Conservation (phyloP, 2,329 filamentous ascomycete species). For the Pyrenophora seminiperda region DNA sequence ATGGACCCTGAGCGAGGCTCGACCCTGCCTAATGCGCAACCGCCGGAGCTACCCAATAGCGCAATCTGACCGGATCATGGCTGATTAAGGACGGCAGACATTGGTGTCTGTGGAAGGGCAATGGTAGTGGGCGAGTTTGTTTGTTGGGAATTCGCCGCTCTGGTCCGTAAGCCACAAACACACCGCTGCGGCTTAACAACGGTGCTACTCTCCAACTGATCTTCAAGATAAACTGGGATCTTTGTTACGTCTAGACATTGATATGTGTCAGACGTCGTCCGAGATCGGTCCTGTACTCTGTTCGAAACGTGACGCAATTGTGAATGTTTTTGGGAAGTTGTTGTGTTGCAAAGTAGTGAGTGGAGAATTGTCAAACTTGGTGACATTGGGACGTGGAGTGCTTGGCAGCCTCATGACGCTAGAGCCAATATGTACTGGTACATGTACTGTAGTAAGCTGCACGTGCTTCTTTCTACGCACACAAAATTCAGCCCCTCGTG, state of each 20-base stretch:
- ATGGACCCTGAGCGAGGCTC: background rate
- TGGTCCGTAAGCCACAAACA: constrained; percentile 9
- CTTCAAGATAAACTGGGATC: background rate
- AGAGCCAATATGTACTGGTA: background rate
- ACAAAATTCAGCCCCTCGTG: constrained; percentile 15
- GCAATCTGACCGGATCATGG: constrained; percentile 3
- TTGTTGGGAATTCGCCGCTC: constrained; percentile 23
- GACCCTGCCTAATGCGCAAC: constrained; percentile 8
- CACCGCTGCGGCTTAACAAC: constrained; percentile 17
- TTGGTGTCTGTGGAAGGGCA: constrained; percentile 8
- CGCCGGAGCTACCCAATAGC: constrained; percentile 1
- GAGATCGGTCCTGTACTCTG: background rate
- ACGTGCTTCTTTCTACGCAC: background rate
- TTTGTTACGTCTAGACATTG: background rate
- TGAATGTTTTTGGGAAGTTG: too few relatives aligned
- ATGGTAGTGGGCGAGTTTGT: constrained; percentile 1
- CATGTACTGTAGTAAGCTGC: too few relatives aligned
- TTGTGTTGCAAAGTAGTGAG: background rate
- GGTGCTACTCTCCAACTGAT: constrained; percentile 10
- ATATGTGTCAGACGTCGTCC: constrained; percentile 5
- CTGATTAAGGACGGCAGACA: background rate
- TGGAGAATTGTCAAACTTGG: constrained; percentile 3
- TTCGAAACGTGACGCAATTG: background rate
- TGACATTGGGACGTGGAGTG: background rate
- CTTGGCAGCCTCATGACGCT: background rate